These are phyloP conservation scores for Pseudocercospora pini-densiflorae DNA, from an alignment of 2,329 filamentous ascomycete genomes.

Conservation along the genomic window DNA sequence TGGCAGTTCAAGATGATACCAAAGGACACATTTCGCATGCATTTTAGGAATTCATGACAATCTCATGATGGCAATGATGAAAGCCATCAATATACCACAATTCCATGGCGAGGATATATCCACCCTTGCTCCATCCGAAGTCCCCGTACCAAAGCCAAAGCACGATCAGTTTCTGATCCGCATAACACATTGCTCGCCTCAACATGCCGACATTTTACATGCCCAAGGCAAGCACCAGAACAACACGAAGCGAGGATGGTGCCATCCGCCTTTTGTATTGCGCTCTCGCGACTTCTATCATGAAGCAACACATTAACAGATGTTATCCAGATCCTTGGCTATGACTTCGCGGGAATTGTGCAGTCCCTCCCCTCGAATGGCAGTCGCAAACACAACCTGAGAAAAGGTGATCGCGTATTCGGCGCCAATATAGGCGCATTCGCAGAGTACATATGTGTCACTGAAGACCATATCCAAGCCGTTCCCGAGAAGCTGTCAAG, in stretches of 20 bases:
- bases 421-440: slow-evolving; percentile 59
- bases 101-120: slow-evolving; percentile 41
- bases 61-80: slow-evolving; percentile 40
- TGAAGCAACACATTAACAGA: not conserved
- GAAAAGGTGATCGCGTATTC: slow-evolving; percentile 59
- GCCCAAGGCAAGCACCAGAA: slow-evolving; percentile 65
- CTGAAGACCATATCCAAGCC: slow-evolving; percentile 45
- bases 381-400: slow-evolving; percentile 36
- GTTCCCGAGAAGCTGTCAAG: slow-evolving; percentile 54
- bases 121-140: slow-evolving; percentile 34
- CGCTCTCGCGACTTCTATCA: not conserved
- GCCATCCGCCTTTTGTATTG: slow-evolving; percentile 61
- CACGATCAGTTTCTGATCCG: slow-evolving; percentile 49
- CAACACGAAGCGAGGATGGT: slow-evolving; percentile 49
- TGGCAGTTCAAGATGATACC: not conserved
- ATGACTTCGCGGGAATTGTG: slow-evolving; percentile 64
- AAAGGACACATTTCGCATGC: not conserved
- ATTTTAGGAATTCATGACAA: not conserved
- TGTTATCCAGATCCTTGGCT: slow-evolving; percentile 49
- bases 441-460: slow-evolving; percentile 55
- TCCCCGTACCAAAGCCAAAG: slow-evolving; percentile 41
- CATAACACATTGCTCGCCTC: slow-evolving; percentile 61
- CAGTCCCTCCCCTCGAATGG: slow-evolving; percentile 41
- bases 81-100: slow-evolving; percentile 46
- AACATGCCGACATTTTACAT: slow-evolving; percentile 66